Evolutionary conservation across 1,284 basidiomycete species (phyloP).

Genomic region (Lentinula novae-zelandiae): DNA sequence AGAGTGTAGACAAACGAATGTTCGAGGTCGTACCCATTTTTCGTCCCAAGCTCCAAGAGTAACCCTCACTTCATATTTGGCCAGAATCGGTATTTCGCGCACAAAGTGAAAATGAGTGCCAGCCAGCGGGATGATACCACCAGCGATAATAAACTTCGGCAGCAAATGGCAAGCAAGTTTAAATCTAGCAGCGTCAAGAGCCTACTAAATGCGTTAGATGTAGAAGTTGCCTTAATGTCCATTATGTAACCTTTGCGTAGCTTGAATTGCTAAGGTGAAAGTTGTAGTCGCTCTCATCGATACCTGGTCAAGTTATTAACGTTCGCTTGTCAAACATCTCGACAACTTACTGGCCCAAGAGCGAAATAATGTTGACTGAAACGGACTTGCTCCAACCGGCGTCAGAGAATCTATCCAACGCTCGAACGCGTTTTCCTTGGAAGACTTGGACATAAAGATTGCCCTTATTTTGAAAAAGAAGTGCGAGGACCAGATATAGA

Average conservation of each 20-base stretch:
- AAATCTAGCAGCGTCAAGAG: slow-evolving; percentile 43
- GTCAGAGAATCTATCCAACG: slow-evolving; percentile 41
- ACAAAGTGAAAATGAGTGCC: slow-evolving; percentile 73
- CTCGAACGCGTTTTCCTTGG: slow-evolving; percentile 36
- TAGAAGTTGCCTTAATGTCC: too few relatives aligned
- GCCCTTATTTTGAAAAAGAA: slow-evolving; percentile 34
- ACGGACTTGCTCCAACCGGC: slow-evolving; percentile 56
- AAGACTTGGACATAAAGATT: slow-evolving; percentile 36
- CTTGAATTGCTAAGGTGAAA: slow-evolving; percentile 74
- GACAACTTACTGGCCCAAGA: slow-evolving; percentile 53
- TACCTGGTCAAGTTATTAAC: slow-evolving; percentile 31
- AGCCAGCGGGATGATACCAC: slow-evolving; percentile 69
- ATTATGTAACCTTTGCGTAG: slow-evolving; percentile 57
- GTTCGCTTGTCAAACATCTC: background rate
- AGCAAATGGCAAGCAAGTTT: slow-evolving; percentile 44
- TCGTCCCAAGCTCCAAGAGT: slow-evolving; percentile 72
- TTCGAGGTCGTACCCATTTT: slow-evolving; percentile 69
- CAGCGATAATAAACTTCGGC: slow-evolving; percentile 59
- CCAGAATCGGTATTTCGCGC: slow-evolving; percentile 77
- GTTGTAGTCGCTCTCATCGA: slow-evolving; percentile 71
- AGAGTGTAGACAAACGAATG: slow-evolving; percentile 1
- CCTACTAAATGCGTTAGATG: slow-evolving; percentile 1
- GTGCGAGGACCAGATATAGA: slow-evolving; percentile 34
- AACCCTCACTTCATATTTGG: slow-evolving; percentile 66
- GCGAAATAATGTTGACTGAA: slow-evolving; percentile 39